Conservation (phyloP, 2,329 filamentous ascomycete species). For the Pestalotiopsis sp. region DNA sequence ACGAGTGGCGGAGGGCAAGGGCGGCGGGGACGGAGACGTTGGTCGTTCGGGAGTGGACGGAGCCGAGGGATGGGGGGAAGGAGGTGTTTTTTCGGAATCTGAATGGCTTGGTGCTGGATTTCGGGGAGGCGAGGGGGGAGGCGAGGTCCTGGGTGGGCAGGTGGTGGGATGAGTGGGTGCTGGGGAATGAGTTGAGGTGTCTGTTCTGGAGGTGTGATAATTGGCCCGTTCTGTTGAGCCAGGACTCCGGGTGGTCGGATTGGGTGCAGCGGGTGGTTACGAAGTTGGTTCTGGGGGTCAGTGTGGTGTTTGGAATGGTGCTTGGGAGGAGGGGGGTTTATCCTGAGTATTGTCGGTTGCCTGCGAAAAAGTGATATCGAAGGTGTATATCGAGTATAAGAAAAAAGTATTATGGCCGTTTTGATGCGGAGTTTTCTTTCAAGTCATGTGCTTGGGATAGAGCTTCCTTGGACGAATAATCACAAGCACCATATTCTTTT, state of each 20-base stretch:
- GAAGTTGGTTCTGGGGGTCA: not conserved
- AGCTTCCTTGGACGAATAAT: too few relatives aligned
- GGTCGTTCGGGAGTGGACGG: slow-evolving; percentile 44
- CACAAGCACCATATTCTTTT: too few relatives aligned
- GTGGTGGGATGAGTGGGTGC: slow-evolving; percentile 11
- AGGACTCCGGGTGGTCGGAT: slow-evolving; percentile 10
- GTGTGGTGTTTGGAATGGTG: not conserved
- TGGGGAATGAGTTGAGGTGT: slow-evolving; percentile 21
- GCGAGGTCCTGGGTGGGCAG: not conserved
- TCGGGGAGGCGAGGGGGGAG: slow-evolving; percentile 4
- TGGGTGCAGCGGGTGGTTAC: slow-evolving; percentile 17
- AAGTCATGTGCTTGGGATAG: not conserved
- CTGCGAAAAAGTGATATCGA: not conserved
- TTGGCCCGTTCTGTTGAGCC: slow-evolving; percentile 18
- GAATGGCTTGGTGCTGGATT: slow-evolving; percentile 39
- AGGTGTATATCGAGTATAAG: not conserved
- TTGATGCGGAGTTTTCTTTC: not conserved
- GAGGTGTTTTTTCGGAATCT: slow-evolving; percentile 51
- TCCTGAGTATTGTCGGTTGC: not conserved
- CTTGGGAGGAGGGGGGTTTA: not conserved
- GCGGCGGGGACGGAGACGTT: slow-evolving; percentile 33
- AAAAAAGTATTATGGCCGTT: too few relatives aligned
- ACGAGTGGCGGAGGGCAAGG: slow-evolving; percentile 44
- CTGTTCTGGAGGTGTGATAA: slow-evolving; percentile 26
- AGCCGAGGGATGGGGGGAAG: slow-evolving; percentile 44